Conservation (phyloP, 805 yeast species). For the Teunomyces panamensis region DNA sequence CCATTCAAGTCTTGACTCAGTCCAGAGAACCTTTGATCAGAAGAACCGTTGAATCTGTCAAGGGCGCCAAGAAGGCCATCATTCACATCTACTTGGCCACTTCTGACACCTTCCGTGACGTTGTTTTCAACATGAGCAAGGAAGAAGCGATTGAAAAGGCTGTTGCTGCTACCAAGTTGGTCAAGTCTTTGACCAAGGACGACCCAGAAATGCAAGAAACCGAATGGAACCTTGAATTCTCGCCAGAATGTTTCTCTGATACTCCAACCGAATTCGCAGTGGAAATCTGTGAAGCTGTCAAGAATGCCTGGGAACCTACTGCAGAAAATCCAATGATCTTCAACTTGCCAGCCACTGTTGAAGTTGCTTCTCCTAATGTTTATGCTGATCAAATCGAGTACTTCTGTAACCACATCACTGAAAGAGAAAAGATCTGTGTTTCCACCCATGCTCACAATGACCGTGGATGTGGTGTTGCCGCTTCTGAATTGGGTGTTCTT, state of each 20-base stretch:
- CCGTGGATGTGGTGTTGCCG: slow-evolving; percentile 83
- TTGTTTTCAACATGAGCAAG: slow-evolving; percentile 69
- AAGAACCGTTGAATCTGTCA: slow-evolving; percentile 70
- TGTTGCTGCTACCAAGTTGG: slow-evolving; percentile 65
- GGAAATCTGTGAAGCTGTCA: slow-evolving; percentile 77
- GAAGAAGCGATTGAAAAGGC: slow-evolving; percentile 69
- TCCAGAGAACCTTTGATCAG: slow-evolving; percentile 72
- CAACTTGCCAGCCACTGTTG: slow-evolving; percentile 80
- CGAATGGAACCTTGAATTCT: slow-evolving; percentile 68
- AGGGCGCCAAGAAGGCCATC: slow-evolving; percentile 71
- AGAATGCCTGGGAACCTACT: slow-evolving; percentile 77
- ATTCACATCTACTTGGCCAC: slow-evolving; percentile 76
- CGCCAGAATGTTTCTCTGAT: slow-evolving; percentile 77
- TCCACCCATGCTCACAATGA: slow-evolving; percentile 78
- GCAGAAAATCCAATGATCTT: slow-evolving; percentile 70
- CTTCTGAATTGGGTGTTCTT: slow-evolving; percentile 68
- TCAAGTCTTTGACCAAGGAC: slow-evolving; percentile 68
- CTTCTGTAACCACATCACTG: slow-evolving; percentile 62
- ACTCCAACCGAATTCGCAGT: slow-evolving; percentile 72
- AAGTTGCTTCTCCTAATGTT: slow-evolving; percentile 70
- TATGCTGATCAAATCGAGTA: slow-evolving; percentile 82
- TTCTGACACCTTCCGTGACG: slow-evolving; percentile 70
- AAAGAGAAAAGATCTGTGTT: slow-evolving; percentile 67
- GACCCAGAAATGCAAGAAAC: slow-evolving; percentile 65
- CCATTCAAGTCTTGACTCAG: slow-evolving; percentile 71